Evolutionary conservation across 1,284 basidiomycete genomes (phyloP).

Genomic region (Puccinia novopanici): DNA sequence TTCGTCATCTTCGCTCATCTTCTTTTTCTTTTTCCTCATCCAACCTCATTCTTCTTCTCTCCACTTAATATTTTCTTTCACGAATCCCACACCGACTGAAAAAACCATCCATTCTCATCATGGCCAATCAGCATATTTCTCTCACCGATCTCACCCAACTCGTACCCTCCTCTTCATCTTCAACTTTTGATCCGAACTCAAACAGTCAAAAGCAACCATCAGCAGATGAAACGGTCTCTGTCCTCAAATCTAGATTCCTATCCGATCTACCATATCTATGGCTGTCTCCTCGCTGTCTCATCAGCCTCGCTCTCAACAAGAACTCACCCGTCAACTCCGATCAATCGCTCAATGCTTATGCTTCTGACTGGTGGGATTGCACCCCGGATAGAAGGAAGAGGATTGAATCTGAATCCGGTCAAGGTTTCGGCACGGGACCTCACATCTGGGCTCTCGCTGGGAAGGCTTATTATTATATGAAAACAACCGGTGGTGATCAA

Average conservation of each 20-base stretch:
- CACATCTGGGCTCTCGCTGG: slow-evolving; percentile 87
- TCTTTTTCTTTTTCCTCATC: too few relatives aligned
- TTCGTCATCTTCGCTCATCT: too few relatives aligned
- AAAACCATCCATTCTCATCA: not conserved
- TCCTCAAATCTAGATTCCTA: slow-evolving; percentile 81
- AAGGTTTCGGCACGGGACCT: slow-evolving; percentile 60
- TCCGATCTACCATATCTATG: slow-evolving; percentile 71
- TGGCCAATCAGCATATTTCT: slow-evolving; percentile 27
- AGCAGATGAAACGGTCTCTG: slow-evolving; percentile 61
- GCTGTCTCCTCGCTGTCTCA: slow-evolving; percentile 61
- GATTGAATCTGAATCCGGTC: slow-evolving; percentile 52
- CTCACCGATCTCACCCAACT: slow-evolving; percentile 38
- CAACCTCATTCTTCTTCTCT: too few relatives aligned
- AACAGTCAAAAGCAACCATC: slow-evolving; percentile 32
- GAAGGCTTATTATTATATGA: slow-evolving; percentile 95
- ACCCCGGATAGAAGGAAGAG: slow-evolving; percentile 63
- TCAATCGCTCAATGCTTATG: slow-evolving; percentile 77
- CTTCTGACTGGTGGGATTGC: slow-evolving; percentile 69
- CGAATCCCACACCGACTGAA: too few relatives aligned
- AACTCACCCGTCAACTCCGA: slow-evolving; percentile 78
- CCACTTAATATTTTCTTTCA: too few relatives aligned
- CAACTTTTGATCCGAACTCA: not conserved
- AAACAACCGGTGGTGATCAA: slow-evolving; percentile 88
- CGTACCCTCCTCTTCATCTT: slow-evolving; percentile 22
- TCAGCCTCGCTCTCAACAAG: slow-evolving; percentile 86